Percentiles rank a stretch among this genome's conserved stretches.
phyloP scores from a whole-genome alignment of 495 filamentous ascomycete genomes.

The Thermothielavioides terrestris region DNA sequence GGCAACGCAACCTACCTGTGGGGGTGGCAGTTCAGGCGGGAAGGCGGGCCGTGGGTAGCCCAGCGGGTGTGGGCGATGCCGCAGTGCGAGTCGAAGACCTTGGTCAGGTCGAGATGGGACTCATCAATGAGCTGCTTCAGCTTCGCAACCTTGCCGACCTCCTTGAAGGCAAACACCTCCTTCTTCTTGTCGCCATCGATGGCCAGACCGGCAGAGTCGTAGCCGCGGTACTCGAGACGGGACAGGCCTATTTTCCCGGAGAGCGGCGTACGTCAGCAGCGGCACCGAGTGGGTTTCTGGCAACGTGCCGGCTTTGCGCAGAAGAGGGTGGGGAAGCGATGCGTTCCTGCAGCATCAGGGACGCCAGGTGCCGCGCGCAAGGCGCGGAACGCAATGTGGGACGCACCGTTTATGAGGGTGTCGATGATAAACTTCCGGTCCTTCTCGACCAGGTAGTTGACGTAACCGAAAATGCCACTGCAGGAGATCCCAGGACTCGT shows the following conservation, averaged over 20 bases:
- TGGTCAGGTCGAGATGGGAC: conserved; percentile 71
- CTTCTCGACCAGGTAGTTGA: conserved; percentile 89
- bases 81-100: conserved; percentile 92
- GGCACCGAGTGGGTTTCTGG: not conserved
- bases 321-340: conserved; percentile 12
- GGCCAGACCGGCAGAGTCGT: conserved; percentile 93
- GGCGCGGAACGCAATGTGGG: not conserved
- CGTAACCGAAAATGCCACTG: conserved; percentile 98
- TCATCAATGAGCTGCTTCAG: conserved; percentile 86
- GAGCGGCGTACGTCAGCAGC: conserved; percentile 16
- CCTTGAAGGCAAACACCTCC: conserved; percentile 94
- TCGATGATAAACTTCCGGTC: conserved; percentile 90
- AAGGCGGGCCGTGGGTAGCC: conserved; percentile 94
- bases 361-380: too few species aligned
- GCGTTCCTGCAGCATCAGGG: conserved; percentile 2
- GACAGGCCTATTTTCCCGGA: conserved; percentile 50
- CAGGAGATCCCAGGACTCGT: not conserved
- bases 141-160: conserved; percentile 97
- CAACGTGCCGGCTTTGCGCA: conserved; percentile 11
- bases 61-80: conserved; percentile 98
- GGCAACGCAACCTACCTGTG: conserved; percentile 71
- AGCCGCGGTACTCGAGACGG: conserved; percentile 89
- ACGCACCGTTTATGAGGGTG: conserved; percentile 84
- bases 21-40: conserved; percentile 92
- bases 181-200: conserved; percentile 98